Percentiles rank a stretch among this genome's conserved stretches.
These are phyloP conservation scores for Thielaviopsis musarum DNA, from an alignment of 2,329 filamentous ascomycete species.

Conservation along the genomic window DNA sequence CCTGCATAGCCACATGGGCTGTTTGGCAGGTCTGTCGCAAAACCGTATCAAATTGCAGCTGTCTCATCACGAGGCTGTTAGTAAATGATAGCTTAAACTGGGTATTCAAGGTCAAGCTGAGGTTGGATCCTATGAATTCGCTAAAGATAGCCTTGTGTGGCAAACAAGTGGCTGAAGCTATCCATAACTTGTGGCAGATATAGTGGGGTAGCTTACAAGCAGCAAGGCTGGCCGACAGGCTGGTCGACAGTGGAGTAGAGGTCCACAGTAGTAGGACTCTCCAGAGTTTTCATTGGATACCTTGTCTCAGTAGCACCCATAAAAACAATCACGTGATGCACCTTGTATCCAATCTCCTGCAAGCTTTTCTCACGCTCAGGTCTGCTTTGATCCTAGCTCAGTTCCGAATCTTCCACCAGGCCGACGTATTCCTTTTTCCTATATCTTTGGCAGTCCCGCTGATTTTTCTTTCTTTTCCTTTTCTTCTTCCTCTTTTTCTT, in stretches of 20 bases:
- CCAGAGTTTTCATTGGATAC: not conserved
- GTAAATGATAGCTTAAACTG: too few species aligned
- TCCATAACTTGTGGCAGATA: not conserved
- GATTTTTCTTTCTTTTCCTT: not conserved
- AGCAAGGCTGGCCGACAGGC: not conserved
- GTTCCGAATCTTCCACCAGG: not conserved
- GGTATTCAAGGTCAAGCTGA: not conserved
- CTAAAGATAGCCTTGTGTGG: not conserved
- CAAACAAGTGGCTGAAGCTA: not conserved
- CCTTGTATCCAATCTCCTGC: conserved; percentile 1
- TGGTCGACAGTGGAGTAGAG: not conserved
- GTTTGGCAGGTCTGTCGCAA: not conserved
- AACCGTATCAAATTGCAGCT: not conserved
- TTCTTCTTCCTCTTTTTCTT: not conserved
- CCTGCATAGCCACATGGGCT: not conserved
- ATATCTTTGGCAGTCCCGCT: conserved; percentile 2
- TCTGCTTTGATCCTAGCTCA: conserved; percentile 5
- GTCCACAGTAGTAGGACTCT: not conserved
- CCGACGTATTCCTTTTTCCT: conserved; percentile 2
- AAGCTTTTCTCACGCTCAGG: conserved; percentile 4
- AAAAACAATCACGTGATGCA: conserved; percentile 2
- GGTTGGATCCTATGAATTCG: not conserved
- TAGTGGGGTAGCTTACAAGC: not conserved
- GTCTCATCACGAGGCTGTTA: not conserved
- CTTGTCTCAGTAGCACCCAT: not conserved